Percentiles rank a stretch among this genome's conserved stretches.
Evolutionary conservation across 257 asterid genomes (phyloP).

Genomic region (Nicotiana tomentosiformis): DNA sequence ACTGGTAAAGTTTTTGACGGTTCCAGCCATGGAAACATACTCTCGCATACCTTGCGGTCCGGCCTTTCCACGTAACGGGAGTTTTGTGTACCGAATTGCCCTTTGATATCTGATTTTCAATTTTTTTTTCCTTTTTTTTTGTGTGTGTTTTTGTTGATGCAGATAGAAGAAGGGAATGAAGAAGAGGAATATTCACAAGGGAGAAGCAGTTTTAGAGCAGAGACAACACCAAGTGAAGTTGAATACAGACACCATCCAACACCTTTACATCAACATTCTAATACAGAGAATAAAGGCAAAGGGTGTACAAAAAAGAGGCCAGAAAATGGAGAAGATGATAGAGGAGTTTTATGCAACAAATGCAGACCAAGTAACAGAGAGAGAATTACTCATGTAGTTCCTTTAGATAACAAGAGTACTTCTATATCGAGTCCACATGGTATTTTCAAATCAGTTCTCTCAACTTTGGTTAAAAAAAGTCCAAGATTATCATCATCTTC

Average conservation of each 20-base stretch:
- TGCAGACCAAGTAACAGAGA: constrained; percentile 78
- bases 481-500: constrained; percentile 34
- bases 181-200: constrained; percentile 75
- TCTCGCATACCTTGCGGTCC: too few species aligned
- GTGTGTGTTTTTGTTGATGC: neutral
- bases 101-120: too few species aligned
- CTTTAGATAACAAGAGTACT: constrained; percentile 37
- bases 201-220: constrained; percentile 47
- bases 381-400: constrained; percentile 49
- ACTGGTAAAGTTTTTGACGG: too few species aligned
- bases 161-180: constrained; percentile 94
- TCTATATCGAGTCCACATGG: constrained; percentile 66
- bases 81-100: too few species aligned
- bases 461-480: constrained; percentile 57
- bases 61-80: accelerated
- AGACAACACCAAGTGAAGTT: constrained; percentile 43
- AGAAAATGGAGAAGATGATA: constrained; percentile 14
- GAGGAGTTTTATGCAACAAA: constrained; percentile 75
- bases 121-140: neutral
- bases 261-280: constrained; percentile 37
- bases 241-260: constrained; percentile 42
- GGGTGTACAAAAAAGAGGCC: constrained; percentile 30
- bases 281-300: constrained; percentile 21
- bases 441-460: constrained; percentile 54
- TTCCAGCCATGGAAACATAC: too few species aligned